phyloP scores from a whole-genome alignment of 257 asterid genomes.

The Solanum chilense region DNA sequence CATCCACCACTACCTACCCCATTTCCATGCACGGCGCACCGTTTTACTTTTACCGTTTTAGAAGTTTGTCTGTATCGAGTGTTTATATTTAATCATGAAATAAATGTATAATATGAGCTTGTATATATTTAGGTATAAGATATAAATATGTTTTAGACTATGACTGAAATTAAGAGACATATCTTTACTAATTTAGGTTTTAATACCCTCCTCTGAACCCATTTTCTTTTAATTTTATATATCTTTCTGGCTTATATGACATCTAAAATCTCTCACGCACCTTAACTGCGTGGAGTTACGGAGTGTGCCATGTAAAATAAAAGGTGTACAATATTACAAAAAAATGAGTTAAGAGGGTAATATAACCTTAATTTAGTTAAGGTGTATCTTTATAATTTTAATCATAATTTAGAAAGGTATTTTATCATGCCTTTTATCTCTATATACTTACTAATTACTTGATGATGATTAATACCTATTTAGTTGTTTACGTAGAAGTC shows the following conservation, averaged over 20 bases:
- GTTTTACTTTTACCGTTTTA: too few species aligned
- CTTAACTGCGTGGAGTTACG: rapidly evolving
- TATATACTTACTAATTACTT: too few species aligned
- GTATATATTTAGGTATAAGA: too few species aligned
- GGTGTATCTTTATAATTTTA: too few species aligned
- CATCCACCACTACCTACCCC: not conserved
- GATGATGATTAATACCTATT: not conserved
- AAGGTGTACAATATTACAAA: too few species aligned
- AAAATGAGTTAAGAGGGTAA: rapidly evolving
- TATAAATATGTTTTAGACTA: rapidly evolving
- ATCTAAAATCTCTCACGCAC: not conserved
- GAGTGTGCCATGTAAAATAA: not conserved
- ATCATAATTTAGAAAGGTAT: too few species aligned
- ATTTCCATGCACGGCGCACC: too few species aligned
- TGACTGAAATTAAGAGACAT: not conserved
- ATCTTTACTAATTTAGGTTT: too few species aligned
- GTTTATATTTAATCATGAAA: too few species aligned
- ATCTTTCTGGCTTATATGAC: not conserved
- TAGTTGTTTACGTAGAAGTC: not conserved
- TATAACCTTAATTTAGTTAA: too few species aligned
- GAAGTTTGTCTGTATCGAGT: too few species aligned
- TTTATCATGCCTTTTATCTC: not conserved
- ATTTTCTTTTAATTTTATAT: too few species aligned
- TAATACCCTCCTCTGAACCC: not conserved
- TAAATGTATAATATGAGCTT: not conserved